Conservation (phyloP, 2,329 filamentous ascomycete species). For the Rosellinia necatrix region DNA sequence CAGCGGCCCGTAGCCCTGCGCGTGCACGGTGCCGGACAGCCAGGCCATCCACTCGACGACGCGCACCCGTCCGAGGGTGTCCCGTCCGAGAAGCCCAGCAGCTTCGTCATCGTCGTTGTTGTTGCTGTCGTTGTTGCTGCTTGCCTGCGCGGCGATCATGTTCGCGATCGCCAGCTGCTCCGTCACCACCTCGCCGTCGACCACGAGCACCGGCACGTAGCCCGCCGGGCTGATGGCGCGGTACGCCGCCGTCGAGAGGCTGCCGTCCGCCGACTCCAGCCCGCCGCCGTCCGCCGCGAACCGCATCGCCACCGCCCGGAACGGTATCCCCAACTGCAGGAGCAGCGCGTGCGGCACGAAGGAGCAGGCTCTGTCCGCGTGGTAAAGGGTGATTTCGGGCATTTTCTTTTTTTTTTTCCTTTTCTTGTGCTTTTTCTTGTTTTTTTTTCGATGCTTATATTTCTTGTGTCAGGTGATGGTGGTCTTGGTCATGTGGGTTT, state of each 20-base stretch:
- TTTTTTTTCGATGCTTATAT: too few relatives aligned
- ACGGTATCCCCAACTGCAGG: slow-evolving; percentile 37
- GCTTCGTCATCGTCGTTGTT: too few relatives aligned
- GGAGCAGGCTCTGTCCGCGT: slow-evolving; percentile 39
- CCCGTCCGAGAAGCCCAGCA: slow-evolving; percentile 32
- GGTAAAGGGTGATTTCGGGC: slow-evolving; percentile 39
- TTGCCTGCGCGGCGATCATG: slow-evolving; percentile 42
- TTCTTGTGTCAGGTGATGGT: too few relatives aligned
- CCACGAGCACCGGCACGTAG: slow-evolving; percentile 40
- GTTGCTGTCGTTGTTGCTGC: too few relatives aligned
- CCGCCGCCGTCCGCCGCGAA: slow-evolving; percentile 20
- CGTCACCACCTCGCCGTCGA: slow-evolving; percentile 40
- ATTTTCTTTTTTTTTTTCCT: slow-evolving; percentile 14
- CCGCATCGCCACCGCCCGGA: slow-evolving; percentile 30
- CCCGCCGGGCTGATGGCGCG: slow-evolving; percentile 38
- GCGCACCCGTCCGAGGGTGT: slow-evolving; percentile 31
- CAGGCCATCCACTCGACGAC: slow-evolving; percentile 42
- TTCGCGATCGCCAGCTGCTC: slow-evolving; percentile 42
- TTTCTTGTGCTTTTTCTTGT: not conserved
- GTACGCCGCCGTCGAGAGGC: slow-evolving; percentile 39
- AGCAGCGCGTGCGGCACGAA: slow-evolving; percentile 40
- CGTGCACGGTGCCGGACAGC: slow-evolving; percentile 42
- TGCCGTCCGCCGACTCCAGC: slow-evolving; percentile 39
- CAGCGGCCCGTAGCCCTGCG: slow-evolving; percentile 35
- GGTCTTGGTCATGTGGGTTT: too few relatives aligned